Percentiles rank a stretch among this genome's conserved stretches.
These are phyloP conservation scores for Eimeria praecox DNA, from an alignment of 169 alveolate genomes.

Conservation along the genomic window DNA sequence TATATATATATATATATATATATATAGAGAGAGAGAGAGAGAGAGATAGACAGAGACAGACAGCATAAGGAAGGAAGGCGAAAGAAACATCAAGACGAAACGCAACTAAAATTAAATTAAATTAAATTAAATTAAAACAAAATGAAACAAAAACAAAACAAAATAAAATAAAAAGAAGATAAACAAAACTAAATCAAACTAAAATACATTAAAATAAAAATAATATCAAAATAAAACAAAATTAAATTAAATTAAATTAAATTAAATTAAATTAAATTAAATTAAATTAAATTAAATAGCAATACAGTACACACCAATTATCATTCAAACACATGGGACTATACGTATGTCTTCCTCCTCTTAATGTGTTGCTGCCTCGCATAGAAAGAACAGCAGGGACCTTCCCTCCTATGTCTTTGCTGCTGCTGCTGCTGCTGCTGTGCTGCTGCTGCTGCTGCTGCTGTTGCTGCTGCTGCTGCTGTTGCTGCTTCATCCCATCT, in stretches of 20 bases:
- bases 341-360: neutral
- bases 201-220: too few relatives aligned
- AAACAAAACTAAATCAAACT: neutral
- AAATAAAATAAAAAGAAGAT: too few relatives aligned
- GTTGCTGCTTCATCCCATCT: neutral
- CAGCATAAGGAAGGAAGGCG: neutral
- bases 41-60: too few relatives aligned
- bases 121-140: neutral
- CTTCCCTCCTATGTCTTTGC: neutral
- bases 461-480: conserved; percentile 3
- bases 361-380: neutral
- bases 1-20: too few relatives aligned
- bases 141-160: too few relatives aligned
- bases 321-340: neutral
- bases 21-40: too few relatives aligned
- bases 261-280: too few relatives aligned
- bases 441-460: neutral
- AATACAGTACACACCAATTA: neutral
- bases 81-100: too few relatives aligned
- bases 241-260: too few relatives aligned
- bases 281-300: too few relatives aligned
- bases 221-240: too few relatives aligned
- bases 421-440: neutral
- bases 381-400: neutral
- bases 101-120: neutral